phyloP scores from a whole-genome alignment of 164 flowering plant species.

The Kalanchoe fedtschenkoi region DNA sequence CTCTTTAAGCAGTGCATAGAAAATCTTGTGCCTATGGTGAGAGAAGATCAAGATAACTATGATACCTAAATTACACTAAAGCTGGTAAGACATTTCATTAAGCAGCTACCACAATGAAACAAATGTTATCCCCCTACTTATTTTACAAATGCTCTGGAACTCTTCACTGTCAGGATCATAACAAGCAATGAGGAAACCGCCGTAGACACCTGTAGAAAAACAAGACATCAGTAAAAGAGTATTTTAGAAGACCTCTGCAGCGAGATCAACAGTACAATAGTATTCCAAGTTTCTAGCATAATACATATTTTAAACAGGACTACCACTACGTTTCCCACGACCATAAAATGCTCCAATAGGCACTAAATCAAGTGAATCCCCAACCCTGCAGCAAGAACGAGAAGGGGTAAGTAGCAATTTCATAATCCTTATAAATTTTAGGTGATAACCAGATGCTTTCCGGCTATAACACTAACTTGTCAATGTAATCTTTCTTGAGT shows the following conservation, averaged over 20 bases:
- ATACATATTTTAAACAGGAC: no score
- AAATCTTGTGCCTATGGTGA: no score
- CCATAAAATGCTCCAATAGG: constrained; percentile 97
- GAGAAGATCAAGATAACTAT: neutral
- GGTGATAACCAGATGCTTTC: no score
- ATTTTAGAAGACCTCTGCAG: neutral
- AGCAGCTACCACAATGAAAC: constrained; percentile 34
- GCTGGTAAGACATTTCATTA: constrained; percentile 45
- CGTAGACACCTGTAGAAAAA: constrained; percentile 57
- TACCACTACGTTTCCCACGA: constrained; percentile 94
- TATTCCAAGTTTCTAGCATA: no score
- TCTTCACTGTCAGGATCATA: constrained; percentile 77
- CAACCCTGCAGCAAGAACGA: constrained; percentile 64
- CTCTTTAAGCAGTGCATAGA: no score
- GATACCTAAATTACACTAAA: neutral
- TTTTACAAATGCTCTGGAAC: no score
- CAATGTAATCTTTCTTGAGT: constrained; percentile 95
- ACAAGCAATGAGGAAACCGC: constrained; percentile 94
- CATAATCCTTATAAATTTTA: no score
- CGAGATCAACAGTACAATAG: no score
- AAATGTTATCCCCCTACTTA: constrained; percentile 94
- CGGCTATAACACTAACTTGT: no score
- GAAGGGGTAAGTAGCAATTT: no score
- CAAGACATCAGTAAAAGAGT: no score
- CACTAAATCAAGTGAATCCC: constrained; percentile 90